Base-by-base conservation (phyloP, 352 stramenopile genomes). In the Phytophthora sojae region DNA sequence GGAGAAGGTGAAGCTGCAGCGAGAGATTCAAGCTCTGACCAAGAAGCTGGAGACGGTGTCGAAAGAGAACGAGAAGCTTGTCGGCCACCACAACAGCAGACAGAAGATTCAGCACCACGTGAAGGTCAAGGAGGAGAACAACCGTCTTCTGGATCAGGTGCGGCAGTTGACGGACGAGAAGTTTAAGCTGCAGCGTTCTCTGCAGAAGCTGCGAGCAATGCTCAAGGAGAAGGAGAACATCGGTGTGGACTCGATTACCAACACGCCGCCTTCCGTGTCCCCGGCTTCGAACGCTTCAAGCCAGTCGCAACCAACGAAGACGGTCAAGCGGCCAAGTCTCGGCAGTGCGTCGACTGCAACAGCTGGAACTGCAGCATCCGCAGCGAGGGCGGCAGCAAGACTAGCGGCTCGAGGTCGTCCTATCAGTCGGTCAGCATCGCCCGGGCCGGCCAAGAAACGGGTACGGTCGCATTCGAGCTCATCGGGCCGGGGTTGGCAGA, bases 31-130 rank as follows among this genome's bases (percentile, higher is more conserved):
- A 35, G 57, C 54, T 2, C 32, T 85, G 29, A 73, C 59, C 14
- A 81, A 88, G 42, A 89, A 87, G 65, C 65, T 90, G 5, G 68
- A 82, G 39, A 73, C 59, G 44, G 53, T 68, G 62, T 86, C 52
- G 67, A 88, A 72, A 60, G 86, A 85, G 50, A 93, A 93, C 37
- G 85, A 93, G 64, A 85, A 92, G 58, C 81, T 95, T 7, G 85
- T 93, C 7, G 86, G 86, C 3, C 88, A 95, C 39, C 76, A 91
- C 69, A 95, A 95, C 64, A 88, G 80, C 42, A 81, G 85, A 8
- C 88, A 95, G 60, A 92, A 91, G 71, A 95, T 95, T 65, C 88
- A 95, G 60, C 85, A 95, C 35, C 86, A 95, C 53, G 82, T 85
- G 54, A 89, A 87, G 51, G 82, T 95, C 17, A 95, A 95, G 60